These are phyloP conservation scores for Angophora floribunda DNA, from an alignment of 345 rosid species.

Conservation along the genomic window DNA sequence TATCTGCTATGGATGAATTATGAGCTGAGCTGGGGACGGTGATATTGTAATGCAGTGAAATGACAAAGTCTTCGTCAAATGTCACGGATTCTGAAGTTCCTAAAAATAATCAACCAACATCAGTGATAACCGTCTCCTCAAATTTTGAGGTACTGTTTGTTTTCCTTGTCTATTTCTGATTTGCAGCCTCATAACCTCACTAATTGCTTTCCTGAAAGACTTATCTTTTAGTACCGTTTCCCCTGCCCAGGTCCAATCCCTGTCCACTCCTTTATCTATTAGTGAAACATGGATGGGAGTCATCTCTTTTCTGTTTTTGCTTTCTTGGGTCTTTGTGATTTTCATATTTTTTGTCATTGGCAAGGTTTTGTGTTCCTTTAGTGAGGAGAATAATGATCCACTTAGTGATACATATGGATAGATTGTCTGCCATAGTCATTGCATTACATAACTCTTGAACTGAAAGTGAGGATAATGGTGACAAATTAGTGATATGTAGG, in stretches of 20 bases:
- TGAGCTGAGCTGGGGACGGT: background rate
- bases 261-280: background rate
- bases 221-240: background rate
- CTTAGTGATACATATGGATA: background rate
- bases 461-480: background rate
- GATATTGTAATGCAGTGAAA: conserved; percentile 40
- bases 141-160: conserved; percentile 56
- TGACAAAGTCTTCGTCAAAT: conserved; percentile 29
- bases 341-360: background rate
- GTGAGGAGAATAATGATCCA: background rate
- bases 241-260: background rate
- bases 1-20: background rate
- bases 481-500: background rate
- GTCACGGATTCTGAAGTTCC: conserved; percentile 40
- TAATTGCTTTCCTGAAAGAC: background rate
- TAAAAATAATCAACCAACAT: conserved; percentile 30
- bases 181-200: background rate
- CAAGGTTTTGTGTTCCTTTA: background rate
- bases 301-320: background rate
- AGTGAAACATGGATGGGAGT: background rate
- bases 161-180: background rate
- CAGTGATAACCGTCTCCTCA: conserved; percentile 57
- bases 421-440: background rate
- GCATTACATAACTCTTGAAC: background rate
- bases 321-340: background rate